phyloP scores from a whole-genome alignment of 495 filamentous ascomycete genomes.

The Penicillium flavigenum region DNA sequence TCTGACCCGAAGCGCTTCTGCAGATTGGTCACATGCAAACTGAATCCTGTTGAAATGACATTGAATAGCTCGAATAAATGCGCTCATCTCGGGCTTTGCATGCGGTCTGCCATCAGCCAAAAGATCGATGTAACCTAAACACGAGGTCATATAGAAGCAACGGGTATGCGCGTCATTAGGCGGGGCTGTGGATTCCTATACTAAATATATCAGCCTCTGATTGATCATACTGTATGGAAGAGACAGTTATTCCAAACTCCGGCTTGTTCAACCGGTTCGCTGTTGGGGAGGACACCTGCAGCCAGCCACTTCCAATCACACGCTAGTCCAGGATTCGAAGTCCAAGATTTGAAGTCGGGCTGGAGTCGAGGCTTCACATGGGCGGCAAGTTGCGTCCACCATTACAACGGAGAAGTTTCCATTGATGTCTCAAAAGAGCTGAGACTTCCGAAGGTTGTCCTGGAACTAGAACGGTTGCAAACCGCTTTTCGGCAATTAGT shows the following conservation, averaged over 20 bases:
- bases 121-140: background rate
- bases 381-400: conserved; percentile 14
- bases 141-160: background rate
- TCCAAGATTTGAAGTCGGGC: conserved; percentile 23
- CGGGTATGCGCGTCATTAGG: conserved; percentile 2
- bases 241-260: background rate
- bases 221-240: background rate
- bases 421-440: conserved; percentile 11
- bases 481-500: background rate
- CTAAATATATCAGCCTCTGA: background rate
- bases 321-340: conserved; percentile 27
- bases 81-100: background rate
- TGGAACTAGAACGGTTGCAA: background rate
- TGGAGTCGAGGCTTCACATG: conserved; percentile 18
- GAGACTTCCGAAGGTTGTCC: conserved; percentile 16
- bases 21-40: conserved; percentile 7
- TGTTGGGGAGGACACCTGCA: conserved; percentile 19
- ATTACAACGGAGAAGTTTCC: conserved; percentile 8
- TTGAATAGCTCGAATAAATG: background rate
- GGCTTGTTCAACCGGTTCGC: conserved; percentile 19
- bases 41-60: conserved; percentile 3
- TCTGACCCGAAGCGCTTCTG: conserved; percentile 11
- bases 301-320: conserved; percentile 28
- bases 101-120: background rate
- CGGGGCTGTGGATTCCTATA: background rate